Base-by-base conservation (phyloP, 2,329 filamentous ascomycete genomes). In the Colletotrichum neosansevieriae region DNA sequence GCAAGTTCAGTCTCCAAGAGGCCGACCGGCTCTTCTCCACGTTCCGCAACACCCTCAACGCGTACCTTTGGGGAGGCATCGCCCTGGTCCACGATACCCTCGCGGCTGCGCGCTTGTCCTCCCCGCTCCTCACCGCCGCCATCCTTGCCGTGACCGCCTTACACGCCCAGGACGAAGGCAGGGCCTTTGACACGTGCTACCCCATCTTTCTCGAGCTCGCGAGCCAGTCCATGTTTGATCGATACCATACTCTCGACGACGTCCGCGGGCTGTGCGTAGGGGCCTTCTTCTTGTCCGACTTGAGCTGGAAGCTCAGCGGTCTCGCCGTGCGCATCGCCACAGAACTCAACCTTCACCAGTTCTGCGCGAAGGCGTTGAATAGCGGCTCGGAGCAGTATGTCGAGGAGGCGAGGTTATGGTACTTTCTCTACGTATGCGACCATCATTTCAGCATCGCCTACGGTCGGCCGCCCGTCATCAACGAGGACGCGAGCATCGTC, bases 391-490 rank as follows among this genome's bases (percentile, higher is more conserved):
- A 71, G 4, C 81, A 86, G 70, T 81, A 86, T 61, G 83, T 85
- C 72, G 84, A 89, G 67, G 82, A 84, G 29, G 84, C 88, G 4
- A 81, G 88, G 47, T 78, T 91, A 6, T 91, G 88, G 87, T 91
- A 90, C 74, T 74, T 89, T 38, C 76, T 89, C 0, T 91, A 90
- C 72, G 87, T 90, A 1, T 90, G 88, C 72, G 89, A 91, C 72
- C 88, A 90, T 69, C 89, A 91, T 74, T 86, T 90, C 32, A 89
- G 86, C 59, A 90, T 91, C 58, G 84, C 89, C 0, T 90, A 91
- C 59, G 76, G 76, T 2, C 80, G 88, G 15, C 87, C 88, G 4
- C 86, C 88, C 0, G 85, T 89, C 10, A 88, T 89, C 19, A 82
- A 85, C 57, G 88, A 90, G 70, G 83, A 88, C 67, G 78, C 81